A percentile compares a stretch with the other conserved stretches of the same genome.
phyloP scores from a whole-genome alignment of 495 filamentous ascomycete genomes.

The Cladorrhinum samala region DNA sequence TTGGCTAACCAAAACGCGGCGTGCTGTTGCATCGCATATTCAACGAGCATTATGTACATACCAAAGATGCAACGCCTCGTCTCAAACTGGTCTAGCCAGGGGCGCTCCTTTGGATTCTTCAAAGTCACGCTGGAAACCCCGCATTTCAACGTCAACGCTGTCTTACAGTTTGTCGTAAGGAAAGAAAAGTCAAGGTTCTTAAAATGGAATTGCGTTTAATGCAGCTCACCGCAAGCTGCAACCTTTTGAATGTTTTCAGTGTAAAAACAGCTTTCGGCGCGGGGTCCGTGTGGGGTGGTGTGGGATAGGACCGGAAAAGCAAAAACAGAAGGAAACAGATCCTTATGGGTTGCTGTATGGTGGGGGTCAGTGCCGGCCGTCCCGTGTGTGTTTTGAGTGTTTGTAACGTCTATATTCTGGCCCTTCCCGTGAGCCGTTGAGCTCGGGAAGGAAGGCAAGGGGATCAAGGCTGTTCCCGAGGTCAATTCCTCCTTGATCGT shows the following conservation, averaged over 20 bases:
- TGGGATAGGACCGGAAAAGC: background rate
- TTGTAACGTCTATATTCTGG: background rate
- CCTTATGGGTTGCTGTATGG: background rate
- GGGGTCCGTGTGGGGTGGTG: background rate
- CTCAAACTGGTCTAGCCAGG: conserved; percentile 19
- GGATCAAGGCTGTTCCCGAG: conserved; percentile 2
- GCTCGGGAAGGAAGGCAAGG: background rate
- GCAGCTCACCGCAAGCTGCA: background rate
- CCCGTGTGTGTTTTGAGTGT: background rate
- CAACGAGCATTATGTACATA: no score
- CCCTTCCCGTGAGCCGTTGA: background rate
- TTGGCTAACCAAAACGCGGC: background rate
- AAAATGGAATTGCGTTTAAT: background rate
- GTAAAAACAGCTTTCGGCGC: background rate
- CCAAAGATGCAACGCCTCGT: conserved; percentile 5
- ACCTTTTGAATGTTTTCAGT: background rate
- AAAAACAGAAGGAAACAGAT: background rate
- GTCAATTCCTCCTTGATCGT: background rate
- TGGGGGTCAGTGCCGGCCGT: background rate
- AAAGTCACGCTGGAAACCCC: background rate
- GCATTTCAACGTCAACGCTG: background rate
- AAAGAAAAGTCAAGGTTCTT: background rate
- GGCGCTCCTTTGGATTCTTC: conserved; percentile 1
- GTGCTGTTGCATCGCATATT: background rate
- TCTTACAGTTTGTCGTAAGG: background rate